Percentiles rank a stretch among this genome's conserved stretches.
Evolutionary conservation across 2,329 filamentous ascomycete genomes (phyloP).

Genomic region (Fusarium burgessii): DNA sequence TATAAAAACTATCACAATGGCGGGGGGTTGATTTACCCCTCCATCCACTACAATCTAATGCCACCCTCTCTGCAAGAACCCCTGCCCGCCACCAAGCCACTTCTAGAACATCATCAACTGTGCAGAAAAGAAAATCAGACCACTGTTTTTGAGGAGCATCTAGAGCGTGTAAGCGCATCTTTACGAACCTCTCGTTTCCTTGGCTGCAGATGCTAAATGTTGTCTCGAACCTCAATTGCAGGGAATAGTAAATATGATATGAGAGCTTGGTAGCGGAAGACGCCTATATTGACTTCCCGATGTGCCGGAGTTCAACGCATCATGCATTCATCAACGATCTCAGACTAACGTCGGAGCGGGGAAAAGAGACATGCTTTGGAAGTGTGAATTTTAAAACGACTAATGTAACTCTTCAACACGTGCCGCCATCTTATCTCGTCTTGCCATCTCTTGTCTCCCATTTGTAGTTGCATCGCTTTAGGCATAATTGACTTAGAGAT

Average conservation of each 20-base stretch:
- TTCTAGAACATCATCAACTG: slow-evolving; percentile 26
- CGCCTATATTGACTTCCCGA: not conserved
- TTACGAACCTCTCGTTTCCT: not conserved
- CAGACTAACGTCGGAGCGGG: slow-evolving; percentile 3
- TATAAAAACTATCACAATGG: not conserved
- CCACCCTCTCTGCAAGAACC: slow-evolving; percentile 18
- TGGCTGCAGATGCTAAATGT: not conserved
- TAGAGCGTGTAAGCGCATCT: slow-evolving; percentile 3
- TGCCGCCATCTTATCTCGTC: slow-evolving; percentile 28
- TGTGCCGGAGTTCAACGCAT: slow-evolving; percentile 6
- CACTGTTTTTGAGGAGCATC: slow-evolving; percentile 6
- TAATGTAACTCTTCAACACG: slow-evolving; percentile 37
- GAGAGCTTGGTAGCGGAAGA: not conserved
- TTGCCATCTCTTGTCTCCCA: slow-evolving; percentile 21
- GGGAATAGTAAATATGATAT: not conserved
- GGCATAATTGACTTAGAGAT: slow-evolving; percentile 44
- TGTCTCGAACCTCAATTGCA: not conserved
- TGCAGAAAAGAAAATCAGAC: slow-evolving; percentile 20
- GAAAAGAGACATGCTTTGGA: slow-evolving; percentile 12
- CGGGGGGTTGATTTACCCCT: slow-evolving; percentile 21
- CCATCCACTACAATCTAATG: slow-evolving; percentile 20
- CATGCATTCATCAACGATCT: slow-evolving; percentile 7
- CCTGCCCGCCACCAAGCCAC: slow-evolving; percentile 29
- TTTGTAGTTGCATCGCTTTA: slow-evolving; percentile 38
- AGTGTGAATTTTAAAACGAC: slow-evolving; percentile 35